A percentile compares a stretch with the other conserved stretches of the same genome.
phyloP scores from a whole-genome alignment of 129 eudicot species.

The Silybum marianum region DNA sequence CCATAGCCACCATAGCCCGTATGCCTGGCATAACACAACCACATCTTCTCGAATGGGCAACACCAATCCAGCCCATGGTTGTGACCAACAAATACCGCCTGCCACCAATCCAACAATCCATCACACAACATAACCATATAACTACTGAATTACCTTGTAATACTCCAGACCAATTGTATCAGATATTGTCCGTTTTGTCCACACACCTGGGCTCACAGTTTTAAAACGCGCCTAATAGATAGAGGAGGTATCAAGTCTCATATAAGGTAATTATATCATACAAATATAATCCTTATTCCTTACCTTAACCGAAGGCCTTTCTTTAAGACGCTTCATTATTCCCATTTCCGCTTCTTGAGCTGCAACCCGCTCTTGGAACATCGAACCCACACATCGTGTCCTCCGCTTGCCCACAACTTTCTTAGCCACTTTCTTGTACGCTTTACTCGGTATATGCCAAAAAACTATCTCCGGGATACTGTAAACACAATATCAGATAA shows the following conservation, averaged over 20 bases:
- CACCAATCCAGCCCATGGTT: conserved; percentile 99
- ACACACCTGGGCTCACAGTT: too few species aligned
- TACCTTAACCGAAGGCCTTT: conserved; percentile 82
- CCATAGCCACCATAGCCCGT: conserved; percentile 99
- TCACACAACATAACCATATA: background rate
- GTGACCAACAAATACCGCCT: conserved; percentile 98
- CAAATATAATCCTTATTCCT: conserved; percentile 33
- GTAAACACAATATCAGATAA: conserved; percentile 9
- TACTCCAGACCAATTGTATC: too few species aligned
- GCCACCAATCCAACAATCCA: conserved; percentile 19
- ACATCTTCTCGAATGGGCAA: conserved; percentile 76
- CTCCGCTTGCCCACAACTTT: conserved; percentile 10
- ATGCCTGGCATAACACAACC: conserved; percentile 96
- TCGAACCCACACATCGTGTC: conserved; percentile 69
- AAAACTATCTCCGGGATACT: conserved; percentile 89
- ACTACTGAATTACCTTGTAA: background rate
- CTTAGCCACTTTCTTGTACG: conserved; percentile 71
- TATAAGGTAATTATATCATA: background rate
- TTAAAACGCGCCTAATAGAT: too few species aligned
- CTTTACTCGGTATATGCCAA: conserved; percentile 97
- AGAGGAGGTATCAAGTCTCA: too few species aligned
- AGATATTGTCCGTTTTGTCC: too few species aligned
- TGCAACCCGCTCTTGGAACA: conserved; percentile 71
- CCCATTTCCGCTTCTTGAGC: conserved; percentile 92
- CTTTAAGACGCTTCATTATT: conserved; percentile 73